Conservation (phyloP, 1,284 basidiomycete genomes). For the Ceratobasidium sp. region DNA sequence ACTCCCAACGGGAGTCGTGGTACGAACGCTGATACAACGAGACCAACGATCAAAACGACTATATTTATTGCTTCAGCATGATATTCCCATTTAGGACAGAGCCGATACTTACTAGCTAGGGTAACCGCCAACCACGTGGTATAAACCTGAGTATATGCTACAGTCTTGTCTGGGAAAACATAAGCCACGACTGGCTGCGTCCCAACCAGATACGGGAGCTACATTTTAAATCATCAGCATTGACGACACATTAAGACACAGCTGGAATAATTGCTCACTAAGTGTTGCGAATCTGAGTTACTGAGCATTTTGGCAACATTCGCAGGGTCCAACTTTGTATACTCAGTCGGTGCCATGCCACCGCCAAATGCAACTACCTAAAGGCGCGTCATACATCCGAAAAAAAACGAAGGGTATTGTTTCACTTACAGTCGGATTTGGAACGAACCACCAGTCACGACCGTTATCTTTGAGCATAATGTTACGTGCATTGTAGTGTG, state of each 20-base stretch:
- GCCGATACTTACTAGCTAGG: slow-evolving; percentile 5
- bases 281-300: slow-evolving; percentile 34
- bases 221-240: neutral
- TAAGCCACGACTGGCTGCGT: slow-evolving; percentile 26
- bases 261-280: slow-evolving; percentile 1
- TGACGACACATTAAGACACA: neutral
- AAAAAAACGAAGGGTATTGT: neutral
- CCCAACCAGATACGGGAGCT: slow-evolving; percentile 39
- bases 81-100: neutral
- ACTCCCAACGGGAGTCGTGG: slow-evolving; percentile 25
- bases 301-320: slow-evolving; percentile 16
- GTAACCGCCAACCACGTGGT: slow-evolving; percentile 14
- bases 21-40: slow-evolving; percentile 21
- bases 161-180: slow-evolving; percentile 22
- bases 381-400: neutral
- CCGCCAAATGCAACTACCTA: slow-evolving; percentile 38
- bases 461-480: slow-evolving; percentile 39
- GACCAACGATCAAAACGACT: slow-evolving; percentile 20
- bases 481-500: slow-evolving; percentile 38
- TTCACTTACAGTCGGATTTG: slow-evolving; percentile 26
- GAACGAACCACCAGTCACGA: slow-evolving; percentile 39
- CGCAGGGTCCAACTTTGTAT: slow-evolving; percentile 13
- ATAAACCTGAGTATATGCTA: slow-evolving; percentile 37
- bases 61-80: neutral
- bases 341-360: slow-evolving; percentile 29